A percentile compares a stretch with the other conserved stretches of the same genome.
Conservation (phyloP, 768 basidiomycete species). For the Cystobasidium tubakii region DNA sequence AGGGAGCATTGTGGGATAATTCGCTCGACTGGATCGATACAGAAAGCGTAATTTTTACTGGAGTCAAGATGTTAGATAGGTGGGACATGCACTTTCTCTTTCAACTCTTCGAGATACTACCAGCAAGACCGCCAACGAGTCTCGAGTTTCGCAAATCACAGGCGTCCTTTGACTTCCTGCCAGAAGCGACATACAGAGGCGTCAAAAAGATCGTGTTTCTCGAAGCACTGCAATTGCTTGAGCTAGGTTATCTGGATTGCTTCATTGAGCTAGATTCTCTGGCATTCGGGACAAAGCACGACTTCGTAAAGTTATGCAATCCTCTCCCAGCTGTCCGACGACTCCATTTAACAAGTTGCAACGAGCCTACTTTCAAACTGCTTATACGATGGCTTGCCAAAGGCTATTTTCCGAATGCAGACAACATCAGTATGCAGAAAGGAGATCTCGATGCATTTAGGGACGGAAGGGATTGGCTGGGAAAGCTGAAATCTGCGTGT, state of each 20-base stretch:
- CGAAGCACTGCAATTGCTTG: constrained; percentile 1
- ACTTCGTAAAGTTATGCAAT: not conserved
- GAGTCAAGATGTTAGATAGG: not conserved
- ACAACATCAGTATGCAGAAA: not conserved
- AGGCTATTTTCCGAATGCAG: not conserved
- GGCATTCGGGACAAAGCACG: not conserved
- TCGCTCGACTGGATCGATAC: constrained; percentile 7
- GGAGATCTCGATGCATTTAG: not conserved
- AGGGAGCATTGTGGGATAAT: constrained; percentile 4
- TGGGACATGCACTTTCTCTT: constrained; percentile 17
- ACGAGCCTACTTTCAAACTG: not conserved
- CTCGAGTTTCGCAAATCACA: not conserved
- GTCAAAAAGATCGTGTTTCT: not conserved
- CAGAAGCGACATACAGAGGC: not conserved
- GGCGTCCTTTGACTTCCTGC: not conserved
- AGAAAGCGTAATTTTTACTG: not conserved
- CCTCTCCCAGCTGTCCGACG: not conserved
- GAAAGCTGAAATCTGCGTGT: not conserved
- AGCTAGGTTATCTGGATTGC: not conserved
- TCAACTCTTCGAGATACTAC: not conserved
- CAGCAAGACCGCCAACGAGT: not conserved
- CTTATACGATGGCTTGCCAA: not conserved
- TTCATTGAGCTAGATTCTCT: not conserved
- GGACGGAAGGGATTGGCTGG: not conserved
- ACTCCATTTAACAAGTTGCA: not conserved